Conservation (phyloP, 768 basidiomycete genomes). For the Cystobasidium tubakii region DNA sequence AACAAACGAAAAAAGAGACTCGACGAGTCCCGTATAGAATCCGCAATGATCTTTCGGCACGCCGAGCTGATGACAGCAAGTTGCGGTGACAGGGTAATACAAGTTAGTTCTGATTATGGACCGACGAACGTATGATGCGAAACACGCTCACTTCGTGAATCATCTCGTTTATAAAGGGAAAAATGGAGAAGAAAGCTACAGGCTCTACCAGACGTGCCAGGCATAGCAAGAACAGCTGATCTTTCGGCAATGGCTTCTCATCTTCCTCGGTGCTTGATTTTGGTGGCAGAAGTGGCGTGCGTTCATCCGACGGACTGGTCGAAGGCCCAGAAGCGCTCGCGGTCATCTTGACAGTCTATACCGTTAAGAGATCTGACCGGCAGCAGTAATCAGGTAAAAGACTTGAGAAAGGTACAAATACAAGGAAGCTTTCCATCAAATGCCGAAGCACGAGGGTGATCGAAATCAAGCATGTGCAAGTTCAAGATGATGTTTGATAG, state of each 20-base stretch:
- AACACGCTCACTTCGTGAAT: constrained; percentile 14
- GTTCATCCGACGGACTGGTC: not conserved
- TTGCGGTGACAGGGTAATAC: not conserved
- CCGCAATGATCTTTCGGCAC: constrained; percentile 11
- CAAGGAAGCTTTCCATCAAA: too few relatives aligned
- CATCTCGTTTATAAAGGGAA: constrained; percentile 39
- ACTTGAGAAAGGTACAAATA: too few relatives aligned
- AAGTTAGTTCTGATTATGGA: too few relatives aligned
- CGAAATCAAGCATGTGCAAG: too few relatives aligned
- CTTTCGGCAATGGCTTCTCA: constrained; percentile 35
- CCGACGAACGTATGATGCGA: too few relatives aligned
- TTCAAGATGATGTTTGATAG: too few relatives aligned
- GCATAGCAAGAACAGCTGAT: constrained; percentile 39
- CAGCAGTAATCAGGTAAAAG: too few relatives aligned
- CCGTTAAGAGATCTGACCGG: too few relatives aligned
- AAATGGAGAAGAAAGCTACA: constrained; percentile 40
- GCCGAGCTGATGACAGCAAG: not conserved
- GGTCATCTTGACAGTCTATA: not conserved
- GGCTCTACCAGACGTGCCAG: constrained; percentile 35
- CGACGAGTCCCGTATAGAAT: constrained; percentile 14
- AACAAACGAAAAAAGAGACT: constrained; percentile 36
- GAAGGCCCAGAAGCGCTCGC: not conserved
- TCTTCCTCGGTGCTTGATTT: constrained; percentile 8
- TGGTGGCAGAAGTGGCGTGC: constrained; percentile 22
- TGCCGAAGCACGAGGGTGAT: too few relatives aligned